phyloP scores from a whole-genome alignment of 257 asterid genomes.

The Jasminum sambac region DNA sequence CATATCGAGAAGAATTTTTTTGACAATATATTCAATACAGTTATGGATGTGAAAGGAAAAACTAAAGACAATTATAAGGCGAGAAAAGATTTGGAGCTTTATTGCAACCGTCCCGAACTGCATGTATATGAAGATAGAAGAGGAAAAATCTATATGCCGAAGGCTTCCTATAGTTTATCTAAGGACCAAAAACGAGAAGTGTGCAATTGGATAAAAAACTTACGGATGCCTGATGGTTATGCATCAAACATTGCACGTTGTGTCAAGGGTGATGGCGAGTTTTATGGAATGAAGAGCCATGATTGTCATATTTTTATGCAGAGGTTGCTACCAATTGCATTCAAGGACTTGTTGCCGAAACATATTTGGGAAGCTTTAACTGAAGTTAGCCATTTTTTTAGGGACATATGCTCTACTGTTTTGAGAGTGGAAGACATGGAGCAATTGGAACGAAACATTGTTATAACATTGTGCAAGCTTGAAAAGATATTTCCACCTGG shows the following conservation, averaged over 20 bases:
- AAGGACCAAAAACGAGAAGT: too few species aligned
- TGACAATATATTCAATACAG: too few species aligned
- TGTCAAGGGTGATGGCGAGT: not conserved
- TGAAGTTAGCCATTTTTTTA: not conserved
- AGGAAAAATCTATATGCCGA: not conserved
- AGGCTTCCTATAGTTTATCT: too few species aligned
- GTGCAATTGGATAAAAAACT: too few species aligned
- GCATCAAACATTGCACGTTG: too few species aligned
- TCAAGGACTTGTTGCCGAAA: not conserved
- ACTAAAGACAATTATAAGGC: too few species aligned
- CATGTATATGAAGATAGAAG: not conserved
- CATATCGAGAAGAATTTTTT: too few species aligned
- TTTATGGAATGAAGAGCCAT: constrained; percentile 12
- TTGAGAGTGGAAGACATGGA: not conserved
- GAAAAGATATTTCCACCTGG: not conserved
- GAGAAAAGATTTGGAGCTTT: not conserved
- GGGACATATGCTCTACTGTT: not conserved
- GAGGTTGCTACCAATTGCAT: not conserved
- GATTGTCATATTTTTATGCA: constrained; percentile 1
- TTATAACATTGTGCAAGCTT: not conserved
- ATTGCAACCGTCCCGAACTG: not conserved
- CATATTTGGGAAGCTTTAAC: not conserved
- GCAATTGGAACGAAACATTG: not conserved
- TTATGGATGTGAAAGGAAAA: too few species aligned
- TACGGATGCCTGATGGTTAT: too few species aligned